Base-by-base conservation (phyloP, 2,329 filamentous ascomycete species). In the Microsporum ferrugineum region DNA sequence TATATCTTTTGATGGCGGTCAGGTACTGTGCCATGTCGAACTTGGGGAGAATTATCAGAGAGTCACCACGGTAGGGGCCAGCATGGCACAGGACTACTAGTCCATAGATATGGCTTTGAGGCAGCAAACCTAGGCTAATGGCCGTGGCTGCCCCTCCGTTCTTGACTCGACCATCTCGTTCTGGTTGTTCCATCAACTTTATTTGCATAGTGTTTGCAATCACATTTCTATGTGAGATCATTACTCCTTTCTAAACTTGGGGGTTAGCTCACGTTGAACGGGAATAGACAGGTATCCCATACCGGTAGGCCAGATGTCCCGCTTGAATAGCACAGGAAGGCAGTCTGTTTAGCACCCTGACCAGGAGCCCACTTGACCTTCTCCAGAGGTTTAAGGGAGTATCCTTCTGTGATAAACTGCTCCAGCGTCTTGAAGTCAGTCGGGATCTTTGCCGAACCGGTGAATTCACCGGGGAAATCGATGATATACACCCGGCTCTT, bases 101-200 rank as follows among this genome's bases (percentile, higher is more conserved):
- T 2, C 84, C 84, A 71, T 92, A 95, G 65, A 94, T 94, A 68
- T 95, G 89, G 65, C 87, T 91, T 69, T 90, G 84, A 0, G 88
- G 88, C 0, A 92, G 77, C n/a, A 92, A 77, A 3, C 88, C 88
- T 0, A 91, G 79, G 23, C 81, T 77, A 58, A 85, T 82, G 0
- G 74, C 79, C 65, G 80, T 49, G 82, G 85, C 41, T 75, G 62
- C 74, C 68, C 51, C 74, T 0, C 65, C 82, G 66, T 63, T 68
- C 66, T 62, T 45, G 8, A 58, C 64, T 33, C 67, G 58, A 1
- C 45, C 41, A 2, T 68, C 64, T 5, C 74, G 70, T 47, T 66
- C 68, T 0, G 71, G 67, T 36, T 74, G 70, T 49, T 86, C 83
- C 63, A 74, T 84, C 0, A 78, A 69, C 5, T 68, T 69, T 60